These are phyloP conservation scores for Candida insectalens DNA, from an alignment of 805 yeast species.

Conservation along the genomic window DNA sequence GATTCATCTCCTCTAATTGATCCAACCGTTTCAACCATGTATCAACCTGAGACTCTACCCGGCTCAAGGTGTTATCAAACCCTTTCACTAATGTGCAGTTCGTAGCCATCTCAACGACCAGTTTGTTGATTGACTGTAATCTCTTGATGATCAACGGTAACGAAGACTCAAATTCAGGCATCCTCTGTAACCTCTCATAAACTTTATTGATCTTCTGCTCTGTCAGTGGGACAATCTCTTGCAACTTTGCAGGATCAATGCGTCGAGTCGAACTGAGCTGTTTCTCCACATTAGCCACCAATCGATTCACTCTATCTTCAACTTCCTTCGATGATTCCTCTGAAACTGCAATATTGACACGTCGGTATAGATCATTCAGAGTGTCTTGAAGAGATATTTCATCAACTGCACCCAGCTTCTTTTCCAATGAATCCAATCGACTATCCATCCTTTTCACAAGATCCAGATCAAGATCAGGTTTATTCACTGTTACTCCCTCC, in stretches of 20 bases:
- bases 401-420: background rate
- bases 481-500: background rate
- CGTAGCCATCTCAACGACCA: constrained; percentile 5
- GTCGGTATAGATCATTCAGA: constrained; percentile 18
- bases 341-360: constrained; percentile 11
- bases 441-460: constrained; percentile 2
- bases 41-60: constrained; percentile 10
- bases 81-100: constrained; percentile 8
- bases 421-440: constrained; percentile 2
- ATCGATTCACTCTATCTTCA: constrained; percentile 6
- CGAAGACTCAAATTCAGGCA: constrained; percentile 12
- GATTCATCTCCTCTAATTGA: constrained; percentile 10
- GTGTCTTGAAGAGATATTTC: constrained; percentile 12
- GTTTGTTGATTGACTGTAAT: constrained; percentile 12
- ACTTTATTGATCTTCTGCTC: constrained; percentile 13
- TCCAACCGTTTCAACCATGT: constrained; percentile 17
- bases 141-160: constrained; percentile 11
- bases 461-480: background rate
- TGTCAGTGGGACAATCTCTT: constrained; percentile 6
- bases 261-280: constrained; percentile 6
- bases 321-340: constrained; percentile 9
- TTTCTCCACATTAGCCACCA: constrained; percentile 6
- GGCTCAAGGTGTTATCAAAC: constrained; percentile 9
- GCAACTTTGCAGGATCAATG: constrained; percentile 5
- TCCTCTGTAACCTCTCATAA: constrained; percentile 10